Evolutionary conservation across 306 rosid species (phyloP).

Genomic region (Cicer judaicum): DNA sequence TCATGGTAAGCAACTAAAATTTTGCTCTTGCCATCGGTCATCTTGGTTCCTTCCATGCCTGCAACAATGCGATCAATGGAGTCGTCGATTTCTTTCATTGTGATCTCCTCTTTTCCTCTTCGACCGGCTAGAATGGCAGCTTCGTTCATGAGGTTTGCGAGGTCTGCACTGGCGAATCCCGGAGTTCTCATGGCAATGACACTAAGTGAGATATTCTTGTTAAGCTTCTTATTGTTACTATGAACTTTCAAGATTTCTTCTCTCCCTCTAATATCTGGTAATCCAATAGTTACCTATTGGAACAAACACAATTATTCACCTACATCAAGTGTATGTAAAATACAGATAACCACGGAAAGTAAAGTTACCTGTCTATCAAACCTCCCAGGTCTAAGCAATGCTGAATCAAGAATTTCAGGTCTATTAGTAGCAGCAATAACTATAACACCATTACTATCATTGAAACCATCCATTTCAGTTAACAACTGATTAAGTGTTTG

Average conservation of each 20-base stretch:
- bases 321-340: too few relatives aligned
- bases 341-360: too few relatives aligned
- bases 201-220: conserved; percentile 58
- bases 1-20: conserved; percentile 82
- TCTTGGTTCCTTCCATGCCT: conserved; percentile 84
- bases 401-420: conserved; percentile 80
- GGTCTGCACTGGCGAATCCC: conserved; percentile 79
- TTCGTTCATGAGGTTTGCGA: conserved; percentile 83
- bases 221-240: conserved; percentile 74
- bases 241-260: conserved; percentile 81
- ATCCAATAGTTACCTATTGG: conserved; percentile 65
- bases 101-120: conserved; percentile 63
- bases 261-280: conserved; percentile 79
- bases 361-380: conserved; percentile 73
- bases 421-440: conserved; percentile 80
- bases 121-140: conserved; percentile 88
- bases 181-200: conserved; percentile 76
- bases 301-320: conserved; percentile 13
- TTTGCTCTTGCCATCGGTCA: conserved; percentile 81
- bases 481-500: conserved; percentile 82
- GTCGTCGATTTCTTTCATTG: conserved; percentile 66
- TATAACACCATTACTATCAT: conserved; percentile 70
- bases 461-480: conserved; percentile 86
- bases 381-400: conserved; percentile 81
- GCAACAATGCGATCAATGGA: conserved; percentile 81